Conservation (phyloP, 768 basidiomycete genomes). For the Russula brevipes region DNA sequence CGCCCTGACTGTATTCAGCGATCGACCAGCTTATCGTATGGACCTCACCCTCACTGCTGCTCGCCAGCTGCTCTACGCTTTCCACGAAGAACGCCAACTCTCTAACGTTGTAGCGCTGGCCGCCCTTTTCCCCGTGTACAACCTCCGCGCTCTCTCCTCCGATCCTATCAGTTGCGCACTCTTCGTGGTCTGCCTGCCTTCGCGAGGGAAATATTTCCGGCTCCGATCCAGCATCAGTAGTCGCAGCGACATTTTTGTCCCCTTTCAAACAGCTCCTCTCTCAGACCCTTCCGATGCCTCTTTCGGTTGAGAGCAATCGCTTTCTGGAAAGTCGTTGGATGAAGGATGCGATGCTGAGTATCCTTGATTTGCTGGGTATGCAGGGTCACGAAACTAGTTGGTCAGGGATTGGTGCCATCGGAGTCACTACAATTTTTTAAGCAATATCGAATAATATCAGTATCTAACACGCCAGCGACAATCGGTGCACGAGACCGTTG, state of each 20-base stretch:
- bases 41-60: slow-evolving; percentile 46
- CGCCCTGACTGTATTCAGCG: slow-evolving; percentile 55
- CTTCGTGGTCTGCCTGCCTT: slow-evolving; percentile 50
- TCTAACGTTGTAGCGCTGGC: slow-evolving; percentile 45
- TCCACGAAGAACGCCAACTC: slow-evolving; percentile 45
- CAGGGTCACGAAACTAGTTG: slow-evolving; percentile 4
- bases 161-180: slow-evolving; percentile 56
- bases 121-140: slow-evolving; percentile 51
- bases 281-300: slow-evolving; percentile 21
- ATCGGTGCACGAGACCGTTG: too few relatives aligned
- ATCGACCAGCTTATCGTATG: slow-evolving; percentile 58
- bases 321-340: slow-evolving; percentile 34
- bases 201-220: slow-evolving; percentile 34
- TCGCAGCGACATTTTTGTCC: slow-evolving; percentile 42
- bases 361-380: neutral
- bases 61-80: slow-evolving; percentile 52
- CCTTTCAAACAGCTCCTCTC: slow-evolving; percentile 36
- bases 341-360: slow-evolving; percentile 11
- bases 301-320: slow-evolving; percentile 24
- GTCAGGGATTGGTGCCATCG: slow-evolving; percentile 20
- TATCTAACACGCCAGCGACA: too few relatives aligned
- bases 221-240: slow-evolving; percentile 32
- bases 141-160: slow-evolving; percentile 47
- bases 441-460: neutral
- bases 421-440: slow-evolving; percentile 3